These are phyloP conservation scores for Rhododendron simsii DNA, from an alignment of 148 eudicot species.

Conservation along the genomic window DNA sequence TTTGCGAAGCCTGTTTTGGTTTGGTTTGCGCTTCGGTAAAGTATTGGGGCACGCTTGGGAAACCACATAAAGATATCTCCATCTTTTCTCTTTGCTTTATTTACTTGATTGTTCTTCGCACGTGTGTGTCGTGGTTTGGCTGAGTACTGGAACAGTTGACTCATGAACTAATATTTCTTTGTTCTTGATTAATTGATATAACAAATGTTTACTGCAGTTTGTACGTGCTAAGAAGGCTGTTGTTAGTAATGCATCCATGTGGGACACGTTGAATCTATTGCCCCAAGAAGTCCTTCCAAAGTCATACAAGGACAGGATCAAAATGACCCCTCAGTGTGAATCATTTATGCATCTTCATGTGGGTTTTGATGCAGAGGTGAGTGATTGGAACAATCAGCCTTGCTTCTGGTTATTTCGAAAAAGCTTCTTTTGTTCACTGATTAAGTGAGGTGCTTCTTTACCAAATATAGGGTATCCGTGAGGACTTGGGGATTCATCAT, in stretches of 20 bases:
- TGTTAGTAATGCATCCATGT: constrained; percentile 98
- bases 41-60: not conserved
- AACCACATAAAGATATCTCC: too few relatives aligned
- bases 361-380: constrained; percentile 93
- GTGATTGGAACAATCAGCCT: constrained; percentile 3
- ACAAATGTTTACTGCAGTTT: constrained; percentile 46
- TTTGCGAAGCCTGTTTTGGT: not conserved
- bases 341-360: constrained; percentile 99
- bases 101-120: not conserved
- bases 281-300: constrained; percentile 69
- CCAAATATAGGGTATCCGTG: constrained; percentile 50
- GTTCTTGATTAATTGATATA: not conserved
- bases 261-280: constrained; percentile 83
- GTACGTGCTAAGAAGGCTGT: constrained; percentile 93
- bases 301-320: constrained; percentile 51
- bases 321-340: constrained; percentile 84
- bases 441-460: not conserved
- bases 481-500: constrained; percentile 90
- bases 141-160: not conserved
- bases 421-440: not conserved
- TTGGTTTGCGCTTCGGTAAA: not conserved
- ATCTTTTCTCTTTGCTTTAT: not conserved
- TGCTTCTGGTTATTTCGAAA: not conserved
- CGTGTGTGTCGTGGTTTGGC: not conserved
- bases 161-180: not conserved